Conservation (phyloP, 192 early-diverging fungal species). For the Entomortierella lignicola region DNA sequence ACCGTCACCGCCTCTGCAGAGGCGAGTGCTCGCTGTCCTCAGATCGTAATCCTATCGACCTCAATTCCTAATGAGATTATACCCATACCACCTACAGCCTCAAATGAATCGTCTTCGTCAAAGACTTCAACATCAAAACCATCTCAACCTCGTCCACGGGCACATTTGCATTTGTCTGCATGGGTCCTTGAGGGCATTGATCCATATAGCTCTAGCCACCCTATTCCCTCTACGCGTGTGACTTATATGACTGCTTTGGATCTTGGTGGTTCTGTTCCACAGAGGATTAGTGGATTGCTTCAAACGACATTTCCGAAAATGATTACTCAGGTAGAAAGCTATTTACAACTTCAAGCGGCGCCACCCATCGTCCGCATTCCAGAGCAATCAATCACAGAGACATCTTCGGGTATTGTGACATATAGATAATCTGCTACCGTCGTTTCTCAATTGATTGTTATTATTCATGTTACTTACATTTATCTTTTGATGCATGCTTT, state of each 20-base stretch:
- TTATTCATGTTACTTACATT: neutral
- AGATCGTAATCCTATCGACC: slow-evolving; percentile 38
- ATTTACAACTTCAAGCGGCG: slow-evolving; percentile 57
- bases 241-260: slow-evolving; percentile 61
- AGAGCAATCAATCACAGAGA: slow-evolving; percentile 24
- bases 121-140: slow-evolving; percentile 4
- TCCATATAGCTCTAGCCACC: slow-evolving; percentile 64
- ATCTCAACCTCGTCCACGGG: slow-evolving; percentile 30
- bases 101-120: neutral
- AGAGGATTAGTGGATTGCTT: slow-evolving; percentile 59
- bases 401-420: slow-evolving; percentile 7
- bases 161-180: slow-evolving; percentile 56
- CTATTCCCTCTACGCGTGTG: slow-evolving; percentile 63
- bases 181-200: slow-evolving; percentile 67
- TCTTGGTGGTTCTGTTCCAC: slow-evolving; percentile 59
- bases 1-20: slow-evolving; percentile 47
- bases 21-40: slow-evolving; percentile 23
- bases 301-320: slow-evolving; percentile 57
- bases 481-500: too few relatives aligned
- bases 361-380: slow-evolving; percentile 53
- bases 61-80: slow-evolving; percentile 21
- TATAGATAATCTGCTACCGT: too few relatives aligned
- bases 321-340: slow-evolving; percentile 55
- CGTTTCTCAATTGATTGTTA: too few relatives aligned
- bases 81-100: neutral